A percentile compares a stretch with the other conserved stretches of the same genome.
Evolutionary conservation across 805 yeast genomes (phyloP).

Genomic region (Ogataea pini): DNA sequence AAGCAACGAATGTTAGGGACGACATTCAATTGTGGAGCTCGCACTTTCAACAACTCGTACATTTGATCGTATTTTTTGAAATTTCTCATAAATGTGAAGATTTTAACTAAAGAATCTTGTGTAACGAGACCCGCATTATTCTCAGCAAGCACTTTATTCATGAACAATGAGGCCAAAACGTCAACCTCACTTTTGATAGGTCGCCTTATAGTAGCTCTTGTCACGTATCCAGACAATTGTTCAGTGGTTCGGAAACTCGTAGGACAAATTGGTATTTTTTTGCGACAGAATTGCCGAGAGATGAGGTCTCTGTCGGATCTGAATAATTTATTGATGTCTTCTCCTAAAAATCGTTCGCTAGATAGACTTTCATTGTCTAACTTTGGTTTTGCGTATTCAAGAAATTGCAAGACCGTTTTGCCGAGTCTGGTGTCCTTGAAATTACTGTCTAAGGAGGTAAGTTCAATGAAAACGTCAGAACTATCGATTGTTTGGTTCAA

Average conservation of each 20-base stretch:
- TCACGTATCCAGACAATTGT: neutral
- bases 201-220: neutral
- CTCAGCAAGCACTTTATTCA: neutral
- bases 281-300: too few species aligned
- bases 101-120: neutral
- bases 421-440: neutral
- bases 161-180: neutral
- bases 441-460: neutral
- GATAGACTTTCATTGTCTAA: neutral
- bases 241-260: neutral
- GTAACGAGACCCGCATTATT: constrained; percentile 4
- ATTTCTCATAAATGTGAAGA: constrained; percentile 7
- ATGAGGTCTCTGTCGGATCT: neutral
- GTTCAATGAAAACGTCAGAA: neutral
- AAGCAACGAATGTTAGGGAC: constrained; percentile 14
- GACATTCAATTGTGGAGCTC: constrained; percentile 12
- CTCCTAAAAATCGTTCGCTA: constrained; percentile 1
- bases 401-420: neutral
- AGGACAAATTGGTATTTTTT: neutral
- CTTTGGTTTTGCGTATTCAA: constrained; percentile 2
- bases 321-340: neutral
- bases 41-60: constrained; percentile 9
- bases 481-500: neutral
- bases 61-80: constrained; percentile 9
- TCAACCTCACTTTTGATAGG: neutral